Evolutionary conservation across 208 protist genomes (phyloP), one percentile per base, ranked within the genome.

Genomic region (Leishmania arabica): DNA sequence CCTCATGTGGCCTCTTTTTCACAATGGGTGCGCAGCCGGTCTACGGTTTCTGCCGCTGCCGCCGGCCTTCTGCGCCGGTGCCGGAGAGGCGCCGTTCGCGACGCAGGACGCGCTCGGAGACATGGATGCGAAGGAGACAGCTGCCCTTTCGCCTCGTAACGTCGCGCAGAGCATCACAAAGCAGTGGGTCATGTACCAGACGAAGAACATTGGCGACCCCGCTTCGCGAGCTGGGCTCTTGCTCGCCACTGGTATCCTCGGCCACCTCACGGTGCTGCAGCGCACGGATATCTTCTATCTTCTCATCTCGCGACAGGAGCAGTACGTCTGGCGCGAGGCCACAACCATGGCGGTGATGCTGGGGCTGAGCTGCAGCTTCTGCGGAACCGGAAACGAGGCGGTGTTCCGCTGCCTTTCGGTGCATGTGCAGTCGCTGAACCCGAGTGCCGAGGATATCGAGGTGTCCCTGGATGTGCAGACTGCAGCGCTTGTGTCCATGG

Each of bases 171-270:
- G 49, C 31, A 90, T 96, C 75, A 95, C 91, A 62, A 85, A 91
- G 7, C 91, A 97, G 80, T 95, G 92, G 91, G 85, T 97, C n/a
- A 86, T 97, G 73, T 95, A 97, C 84, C 94, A 97, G 73, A 95
- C 91, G n/a, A 90, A 90, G 17, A 91, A 90, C 77, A 89, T 94
- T 15, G 72, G 80, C 51, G 91, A 86, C 75, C 84, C 88, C 9
- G 86, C 92, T 11, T 86, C 91, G 64, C 85, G 92, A 45, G 91
- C 92, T 27, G 94, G 94, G 2, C 71, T 97, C 73, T 75, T 97
- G 53, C 80, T 95, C 34, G 94, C 94, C 4, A 91, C 94, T 17
- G 94, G 94, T 37, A 79, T 97, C 11, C 84, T 96, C 4, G 92
- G 91, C 6, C 92, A 97, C 64, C 86, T 97, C 37, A 90, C 87